Percentiles rank a stretch among this genome's conserved stretches.
Conservation (phyloP, 768 basidiomycete species). For the Cubamyces lactineus region DNA sequence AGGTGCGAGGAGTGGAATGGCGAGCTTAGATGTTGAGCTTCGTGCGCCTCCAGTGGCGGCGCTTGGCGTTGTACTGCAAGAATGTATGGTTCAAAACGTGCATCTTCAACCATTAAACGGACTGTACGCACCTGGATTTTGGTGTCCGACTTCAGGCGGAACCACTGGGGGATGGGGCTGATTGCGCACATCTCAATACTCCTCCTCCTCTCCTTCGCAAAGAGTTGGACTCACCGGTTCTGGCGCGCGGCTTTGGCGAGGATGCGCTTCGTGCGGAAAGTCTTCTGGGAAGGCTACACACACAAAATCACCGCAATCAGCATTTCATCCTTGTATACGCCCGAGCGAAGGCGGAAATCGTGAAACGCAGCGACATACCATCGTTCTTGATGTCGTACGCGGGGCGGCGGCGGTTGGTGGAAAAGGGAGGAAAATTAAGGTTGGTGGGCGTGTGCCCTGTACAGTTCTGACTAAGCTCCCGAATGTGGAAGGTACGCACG, state of each 20-base stretch:
- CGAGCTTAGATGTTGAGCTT: slow-evolving; percentile 89
- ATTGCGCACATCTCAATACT: slow-evolving; percentile 1
- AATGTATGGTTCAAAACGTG: neutral
- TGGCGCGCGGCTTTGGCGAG: slow-evolving; percentile 95
- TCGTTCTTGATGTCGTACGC: slow-evolving; percentile 35
- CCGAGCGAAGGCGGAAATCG: neutral
- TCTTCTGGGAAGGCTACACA: slow-evolving; percentile 95
- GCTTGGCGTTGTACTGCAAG: slow-evolving; percentile 86
- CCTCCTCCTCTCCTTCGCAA: neutral
- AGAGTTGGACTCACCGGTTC: slow-evolving; percentile 69
- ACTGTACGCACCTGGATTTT: slow-evolving; percentile 76
- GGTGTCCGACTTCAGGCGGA: slow-evolving; percentile 94
- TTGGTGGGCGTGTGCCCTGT: slow-evolving; percentile 32
- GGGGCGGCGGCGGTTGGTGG: slow-evolving; percentile 31
- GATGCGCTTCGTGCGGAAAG: slow-evolving; percentile 95
- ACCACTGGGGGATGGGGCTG: slow-evolving; percentile 99
- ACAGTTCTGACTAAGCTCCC: slow-evolving; percentile 39
- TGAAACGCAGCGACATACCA: slow-evolving; percentile 30
- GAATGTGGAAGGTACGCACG: slow-evolving; percentile 5
- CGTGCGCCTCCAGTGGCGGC: slow-evolving; percentile 99
- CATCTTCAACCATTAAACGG: neutral
- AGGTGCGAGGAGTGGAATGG: slow-evolving; percentile 8
- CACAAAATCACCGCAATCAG: slow-evolving; percentile 48
- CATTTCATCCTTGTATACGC: slow-evolving; percentile 26
- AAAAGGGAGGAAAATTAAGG: slow-evolving; percentile 35